These are phyloP conservation scores for Candida chilensis DNA, from an alignment of 805 yeast species.

Conservation along the genomic window DNA sequence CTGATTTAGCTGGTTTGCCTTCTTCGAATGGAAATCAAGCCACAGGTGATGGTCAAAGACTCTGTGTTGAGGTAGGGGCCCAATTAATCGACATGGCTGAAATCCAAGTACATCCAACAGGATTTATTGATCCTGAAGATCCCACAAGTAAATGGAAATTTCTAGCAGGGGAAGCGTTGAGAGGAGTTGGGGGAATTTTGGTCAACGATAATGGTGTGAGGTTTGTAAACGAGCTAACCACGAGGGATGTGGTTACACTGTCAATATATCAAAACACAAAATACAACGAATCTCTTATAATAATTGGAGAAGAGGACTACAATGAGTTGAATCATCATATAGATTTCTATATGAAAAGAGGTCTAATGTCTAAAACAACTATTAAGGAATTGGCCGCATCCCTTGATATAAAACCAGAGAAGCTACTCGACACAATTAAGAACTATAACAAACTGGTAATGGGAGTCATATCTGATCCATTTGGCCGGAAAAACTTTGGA, in stretches of 20 bases:
- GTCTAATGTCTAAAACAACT: conserved; percentile 17
- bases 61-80: conserved; percentile 39
- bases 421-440: no score
- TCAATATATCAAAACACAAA: conserved; percentile 22
- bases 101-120: conserved; percentile 57
- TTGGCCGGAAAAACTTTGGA: conserved; percentile 23
- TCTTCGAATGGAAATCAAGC: conserved; percentile 50
- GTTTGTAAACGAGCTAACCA: conserved; percentile 43
- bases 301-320: conserved; percentile 34
- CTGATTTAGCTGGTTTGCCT: conserved; percentile 35
- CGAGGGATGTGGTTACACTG: conserved; percentile 43
- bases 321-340: conserved; percentile 36
- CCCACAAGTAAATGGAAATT: conserved; percentile 36
- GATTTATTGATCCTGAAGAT: conserved; percentile 38
- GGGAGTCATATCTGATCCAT: conserved; percentile 13
- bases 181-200: conserved; percentile 53
- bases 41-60: conserved; percentile 48
- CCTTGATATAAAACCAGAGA: no score
- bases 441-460: no score
- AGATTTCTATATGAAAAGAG: conserved; percentile 37
- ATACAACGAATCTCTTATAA: conserved; percentile 14
- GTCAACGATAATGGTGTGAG: conserved; percentile 35
- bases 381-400: conserved; percentile 16
- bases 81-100: conserved; percentile 47
- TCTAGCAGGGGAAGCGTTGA: conserved; percentile 49